Conservation (phyloP, 306 rosid species). For the Cicer bijugum region DNA sequence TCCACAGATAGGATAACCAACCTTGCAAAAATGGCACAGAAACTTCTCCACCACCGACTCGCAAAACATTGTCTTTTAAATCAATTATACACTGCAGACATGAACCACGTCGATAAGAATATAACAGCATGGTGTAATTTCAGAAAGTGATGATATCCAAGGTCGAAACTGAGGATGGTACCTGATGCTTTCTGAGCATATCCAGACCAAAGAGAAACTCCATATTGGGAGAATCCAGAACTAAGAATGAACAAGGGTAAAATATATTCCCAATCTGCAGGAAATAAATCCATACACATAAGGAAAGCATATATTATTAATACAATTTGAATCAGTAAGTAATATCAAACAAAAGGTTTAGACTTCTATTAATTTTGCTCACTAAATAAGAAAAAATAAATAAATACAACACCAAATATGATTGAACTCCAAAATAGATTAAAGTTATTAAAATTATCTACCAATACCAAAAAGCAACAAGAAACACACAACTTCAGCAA, state of each 20-base stretch:
- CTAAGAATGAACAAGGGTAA: slow-evolving; percentile 90
- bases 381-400: neutral
- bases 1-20: slow-evolving; percentile 44
- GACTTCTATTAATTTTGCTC: slow-evolving; percentile 24
- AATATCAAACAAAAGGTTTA: neutral
- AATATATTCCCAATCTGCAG: slow-evolving; percentile 80
- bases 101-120: slow-evolving; percentile 37
- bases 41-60: slow-evolving; percentile 98
- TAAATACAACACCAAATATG: slow-evolving; percentile 5
- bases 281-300: slow-evolving; percentile 30
- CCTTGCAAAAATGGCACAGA: slow-evolving; percentile 95
- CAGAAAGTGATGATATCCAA: slow-evolving; percentile 15
- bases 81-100: slow-evolving; percentile 81
- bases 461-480: slow-evolving; percentile 1
- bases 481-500: slow-evolving; percentile 23
- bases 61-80: slow-evolving; percentile 78
- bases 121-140: slow-evolving; percentile 27
- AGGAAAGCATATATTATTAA: slow-evolving; percentile 17
- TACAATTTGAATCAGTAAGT: slow-evolving; percentile 10
- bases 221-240: slow-evolving; percentile 89
- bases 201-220: slow-evolving; percentile 96
- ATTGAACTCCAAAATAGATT: slow-evolving; percentile 5
- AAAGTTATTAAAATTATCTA: neutral
- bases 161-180: slow-evolving; percentile 41
- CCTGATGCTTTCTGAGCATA: slow-evolving; percentile 99